Percentiles rank a stretch among this genome's conserved stretches.
Evolutionary conservation across 2,329 filamentous ascomycete species (phyloP).

Genomic region (Magnaporthiopsis incrustans): DNA sequence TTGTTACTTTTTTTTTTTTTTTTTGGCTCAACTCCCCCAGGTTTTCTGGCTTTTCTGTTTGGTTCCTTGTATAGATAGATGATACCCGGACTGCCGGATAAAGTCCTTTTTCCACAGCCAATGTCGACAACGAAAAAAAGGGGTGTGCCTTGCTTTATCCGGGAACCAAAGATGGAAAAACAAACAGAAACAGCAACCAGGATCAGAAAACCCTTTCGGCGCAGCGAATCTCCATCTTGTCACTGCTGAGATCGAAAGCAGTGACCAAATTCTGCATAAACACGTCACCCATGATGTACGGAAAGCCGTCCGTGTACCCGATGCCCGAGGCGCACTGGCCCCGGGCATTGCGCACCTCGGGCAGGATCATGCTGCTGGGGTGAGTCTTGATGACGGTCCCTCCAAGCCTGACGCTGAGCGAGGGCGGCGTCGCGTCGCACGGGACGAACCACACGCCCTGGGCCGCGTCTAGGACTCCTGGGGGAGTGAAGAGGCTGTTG

Average conservation of each 20-base stretch:
- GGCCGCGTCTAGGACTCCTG: constrained; percentile 14
- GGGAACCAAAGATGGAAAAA: no score
- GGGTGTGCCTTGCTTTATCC: no score
- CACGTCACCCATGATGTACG: constrained; percentile 18
- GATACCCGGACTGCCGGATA: no score
- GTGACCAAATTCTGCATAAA: constrained; percentile 18
- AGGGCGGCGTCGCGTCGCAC: constrained; percentile 22
- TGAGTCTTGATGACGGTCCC: constrained; percentile 21
- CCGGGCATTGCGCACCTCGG: constrained; percentile 17
- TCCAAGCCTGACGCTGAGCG: constrained; percentile 21
- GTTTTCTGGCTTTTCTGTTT: no score
- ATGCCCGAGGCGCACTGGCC: constrained; percentile 21
- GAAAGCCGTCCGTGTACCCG: constrained; percentile 9
- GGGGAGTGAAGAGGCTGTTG: constrained; percentile 20
- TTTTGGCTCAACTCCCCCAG: no score
- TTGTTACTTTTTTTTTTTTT: no score
- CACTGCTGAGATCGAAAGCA: constrained; percentile 21
- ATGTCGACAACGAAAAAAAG: no score
- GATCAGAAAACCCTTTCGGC: constrained; percentile 14
- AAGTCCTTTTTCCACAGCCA: no score
- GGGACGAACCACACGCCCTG: constrained; percentile 17
- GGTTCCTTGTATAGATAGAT: no score
- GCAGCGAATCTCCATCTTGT: constrained; percentile 24
- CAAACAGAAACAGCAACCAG: no score
- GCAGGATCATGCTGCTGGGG: constrained; percentile 23